phyloP scores from a whole-genome alignment of 441 rosid species.

The Metrosideros polymorpha region DNA sequence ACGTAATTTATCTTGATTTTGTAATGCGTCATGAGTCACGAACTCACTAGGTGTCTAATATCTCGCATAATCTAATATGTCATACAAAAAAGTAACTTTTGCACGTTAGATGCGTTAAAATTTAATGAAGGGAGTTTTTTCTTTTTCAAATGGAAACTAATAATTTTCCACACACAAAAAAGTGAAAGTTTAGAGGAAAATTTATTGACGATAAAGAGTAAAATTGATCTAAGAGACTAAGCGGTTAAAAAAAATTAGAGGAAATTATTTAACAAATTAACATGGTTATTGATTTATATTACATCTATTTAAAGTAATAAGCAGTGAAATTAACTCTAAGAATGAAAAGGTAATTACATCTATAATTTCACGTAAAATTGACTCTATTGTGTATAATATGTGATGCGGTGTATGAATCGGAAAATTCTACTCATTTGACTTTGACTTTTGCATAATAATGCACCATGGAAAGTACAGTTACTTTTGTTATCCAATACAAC shows the following conservation, averaged over 20 bases:
- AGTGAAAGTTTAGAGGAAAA: not conserved
- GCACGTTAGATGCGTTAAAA: not conserved
- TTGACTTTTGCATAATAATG: not conserved
- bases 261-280: not conserved
- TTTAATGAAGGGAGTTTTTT: not conserved
- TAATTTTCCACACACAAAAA: not conserved
- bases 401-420: not conserved
- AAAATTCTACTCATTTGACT: not conserved
- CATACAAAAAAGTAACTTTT: not conserved
- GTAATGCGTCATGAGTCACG: not conserved
- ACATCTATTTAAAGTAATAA: not conserved
- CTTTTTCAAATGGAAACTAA: not conserved
- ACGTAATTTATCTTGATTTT: not conserved
- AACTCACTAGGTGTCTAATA: not conserved
- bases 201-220: not conserved
- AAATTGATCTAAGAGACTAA: not conserved
- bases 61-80: not conserved
- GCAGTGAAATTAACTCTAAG: not conserved
- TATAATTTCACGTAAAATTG: not conserved
- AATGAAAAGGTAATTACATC: not conserved
- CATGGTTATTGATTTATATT: not conserved
- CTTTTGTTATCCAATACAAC: not conserved
- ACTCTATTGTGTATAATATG: not conserved
- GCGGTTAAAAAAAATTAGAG: too few species aligned
- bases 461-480: not conserved